Conservation (phyloP, 768 basidiomycete species). For the Tricholoma sp. region DNA sequence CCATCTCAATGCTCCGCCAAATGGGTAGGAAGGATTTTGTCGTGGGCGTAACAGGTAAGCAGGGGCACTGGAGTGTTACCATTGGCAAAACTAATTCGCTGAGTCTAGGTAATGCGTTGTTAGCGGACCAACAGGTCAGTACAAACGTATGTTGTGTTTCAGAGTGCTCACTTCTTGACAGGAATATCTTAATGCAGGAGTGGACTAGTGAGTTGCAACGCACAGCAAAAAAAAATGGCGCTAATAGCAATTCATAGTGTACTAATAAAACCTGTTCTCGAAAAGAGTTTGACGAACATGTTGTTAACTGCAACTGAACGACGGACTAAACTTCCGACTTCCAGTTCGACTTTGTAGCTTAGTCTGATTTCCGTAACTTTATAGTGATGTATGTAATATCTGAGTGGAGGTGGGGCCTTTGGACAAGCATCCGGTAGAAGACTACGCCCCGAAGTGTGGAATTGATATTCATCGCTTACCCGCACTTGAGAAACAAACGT, state of each 20-base stretch:
- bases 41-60: slow-evolving; percentile 52
- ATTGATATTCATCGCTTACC: neutral
- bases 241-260: slow-evolving; percentile 30
- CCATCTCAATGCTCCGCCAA: slow-evolving; percentile 45
- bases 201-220: slow-evolving; percentile 3
- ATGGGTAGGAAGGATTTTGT: slow-evolving; percentile 56
- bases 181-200: slow-evolving; percentile 6
- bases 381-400: neutral
- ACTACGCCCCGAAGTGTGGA: neutral
- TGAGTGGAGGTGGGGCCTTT: neutral
- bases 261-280: slow-evolving; percentile 59
- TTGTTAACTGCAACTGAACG: slow-evolving; percentile 20
- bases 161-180: neutral
- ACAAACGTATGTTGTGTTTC: neutral
- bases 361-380: neutral
- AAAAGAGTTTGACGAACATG: slow-evolving; percentile 31
- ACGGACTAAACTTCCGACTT: neutral
- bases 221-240: neutral
- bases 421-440: neutral
- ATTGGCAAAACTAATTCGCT: neutral
- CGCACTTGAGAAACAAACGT: neutral
- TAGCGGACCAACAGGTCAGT: slow-evolving; percentile 39
- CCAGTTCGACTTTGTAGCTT: neutral
- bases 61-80: neutral
- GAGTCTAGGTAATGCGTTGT: slow-evolving; percentile 36